Percentiles rank a stretch among this genome's conserved stretches.
phyloP scores from a whole-genome alignment of 192 early-diverging fungal genomes.

The Chytriomyces confervae region DNA sequence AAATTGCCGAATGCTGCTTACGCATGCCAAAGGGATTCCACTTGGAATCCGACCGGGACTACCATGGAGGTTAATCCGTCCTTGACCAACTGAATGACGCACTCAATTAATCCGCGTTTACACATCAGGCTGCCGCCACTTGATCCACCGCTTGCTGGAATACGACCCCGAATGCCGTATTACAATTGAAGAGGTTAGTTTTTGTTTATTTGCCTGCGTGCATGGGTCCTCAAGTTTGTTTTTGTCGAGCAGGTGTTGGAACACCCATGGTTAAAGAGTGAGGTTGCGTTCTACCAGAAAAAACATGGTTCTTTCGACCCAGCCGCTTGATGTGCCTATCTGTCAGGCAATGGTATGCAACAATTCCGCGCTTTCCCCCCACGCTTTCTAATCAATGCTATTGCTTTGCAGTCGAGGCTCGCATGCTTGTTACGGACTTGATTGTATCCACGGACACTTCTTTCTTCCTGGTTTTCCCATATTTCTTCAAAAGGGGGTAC shows the following conservation, averaged over 20 bases:
- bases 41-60: not conserved
- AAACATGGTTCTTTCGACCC: too few relatives aligned
- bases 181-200: slow-evolving; percentile 4
- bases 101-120: not conserved
- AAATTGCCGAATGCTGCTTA: not conserved
- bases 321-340: too few relatives aligned
- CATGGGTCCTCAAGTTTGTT: not conserved
- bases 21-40: slow-evolving; percentile 1
- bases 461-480: too few relatives aligned
- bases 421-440: too few relatives aligned
- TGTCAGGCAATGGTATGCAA: too few relatives aligned
- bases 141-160: not conserved
- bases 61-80: too few relatives aligned
- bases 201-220: too few relatives aligned
- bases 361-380: too few relatives aligned
- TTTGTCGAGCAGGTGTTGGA: not conserved
- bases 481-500: too few relatives aligned
- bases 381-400: too few relatives aligned
- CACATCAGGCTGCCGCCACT: slow-evolving; percentile 2
- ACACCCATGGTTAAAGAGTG: slow-evolving; percentile 13
- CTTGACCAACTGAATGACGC: not conserved
- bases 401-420: too few relatives aligned
- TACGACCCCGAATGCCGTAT: not conserved
- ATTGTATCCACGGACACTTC: too few relatives aligned
- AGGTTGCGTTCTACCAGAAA: not conserved